Conservation (phyloP, 1,284 basidiomycete species). For the Trichosporon sp. region DNA sequence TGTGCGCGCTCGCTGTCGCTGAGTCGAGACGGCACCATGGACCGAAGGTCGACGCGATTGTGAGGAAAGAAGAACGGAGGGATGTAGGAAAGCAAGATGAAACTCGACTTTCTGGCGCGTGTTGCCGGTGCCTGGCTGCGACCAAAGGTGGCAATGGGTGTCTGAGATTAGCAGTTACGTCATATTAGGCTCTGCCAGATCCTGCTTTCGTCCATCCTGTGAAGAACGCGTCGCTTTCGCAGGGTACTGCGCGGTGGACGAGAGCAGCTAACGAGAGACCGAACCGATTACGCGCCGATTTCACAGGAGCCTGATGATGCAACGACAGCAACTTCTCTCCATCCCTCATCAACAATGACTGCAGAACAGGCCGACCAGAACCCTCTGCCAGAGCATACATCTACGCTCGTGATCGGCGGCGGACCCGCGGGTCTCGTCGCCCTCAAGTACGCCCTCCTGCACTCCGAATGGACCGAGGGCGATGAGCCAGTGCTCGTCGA, state of each 20-base stretch:
- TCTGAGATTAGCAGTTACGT: conserved; percentile 1
- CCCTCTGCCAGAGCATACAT: conserved; percentile 34
- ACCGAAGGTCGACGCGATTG: not conserved
- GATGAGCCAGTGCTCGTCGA: conserved; percentile 64
- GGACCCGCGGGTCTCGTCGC: conserved; percentile 67
- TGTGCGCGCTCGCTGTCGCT: conserved; percentile 3
- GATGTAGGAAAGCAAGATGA: not conserved
- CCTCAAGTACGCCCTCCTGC: conserved; percentile 64
- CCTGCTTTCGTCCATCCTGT: not conserved
- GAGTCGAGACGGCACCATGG: conserved; percentile 9
- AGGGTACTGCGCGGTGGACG: not conserved
- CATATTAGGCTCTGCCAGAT: not conserved
- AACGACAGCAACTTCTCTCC: not conserved
- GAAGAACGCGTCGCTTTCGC: not conserved
- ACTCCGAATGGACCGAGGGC: conserved; percentile 54
- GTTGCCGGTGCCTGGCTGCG: not conserved
- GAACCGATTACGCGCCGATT: not conserved
- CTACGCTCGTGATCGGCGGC: conserved; percentile 60
- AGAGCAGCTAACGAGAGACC: not conserved
- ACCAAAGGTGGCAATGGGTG: not conserved
- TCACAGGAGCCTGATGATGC: not conserved
- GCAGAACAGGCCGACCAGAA: not conserved
- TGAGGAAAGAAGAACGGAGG: not conserved
- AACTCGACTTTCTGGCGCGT: conserved; percentile 8
- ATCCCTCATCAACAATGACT: conserved; percentile 1